phyloP scores from a whole-genome alignment of 257 asterid species.

The Fraxinus pennsylvanica region DNA sequence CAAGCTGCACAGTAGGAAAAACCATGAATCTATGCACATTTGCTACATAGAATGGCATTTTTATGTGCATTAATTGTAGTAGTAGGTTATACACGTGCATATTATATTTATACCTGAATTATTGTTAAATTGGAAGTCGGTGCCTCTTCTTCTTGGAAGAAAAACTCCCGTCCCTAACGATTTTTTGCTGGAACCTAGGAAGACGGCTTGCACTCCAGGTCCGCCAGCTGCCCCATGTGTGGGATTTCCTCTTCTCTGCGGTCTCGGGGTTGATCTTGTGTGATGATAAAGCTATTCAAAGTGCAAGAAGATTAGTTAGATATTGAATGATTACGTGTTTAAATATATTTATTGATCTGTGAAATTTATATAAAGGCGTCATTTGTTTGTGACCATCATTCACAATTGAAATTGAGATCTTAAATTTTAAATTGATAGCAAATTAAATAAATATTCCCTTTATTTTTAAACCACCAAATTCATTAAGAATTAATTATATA shows the following conservation, averaged over 20 bases:
- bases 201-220: conserved; percentile 62
- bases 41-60: too few species aligned
- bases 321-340: too few species aligned
- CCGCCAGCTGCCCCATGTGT: conserved; percentile 34
- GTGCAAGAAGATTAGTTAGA: too few species aligned
- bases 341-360: too few species aligned
- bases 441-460: too few species aligned
- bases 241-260: conserved; percentile 25
- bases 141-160: conserved; percentile 52
- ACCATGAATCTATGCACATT: too few species aligned
- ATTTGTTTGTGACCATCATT: background rate
- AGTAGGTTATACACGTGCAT: too few species aligned
- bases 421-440: too few species aligned
- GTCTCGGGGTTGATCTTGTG: conserved; percentile 11
- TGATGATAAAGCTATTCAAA: conserved; percentile 9
- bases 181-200: conserved; percentile 41
- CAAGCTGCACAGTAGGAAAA: conserved; percentile 28
- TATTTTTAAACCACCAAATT: too few species aligned
- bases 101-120: conserved; percentile 40
- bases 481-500: too few species aligned
- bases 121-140: conserved; percentile 20
- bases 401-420: background rate
- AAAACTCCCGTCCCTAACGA: conserved; percentile 64
- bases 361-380: too few species aligned
- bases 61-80: too few species aligned